Percentiles rank a stretch among this genome's conserved stretches.
Conservation (phyloP, 2,329 filamentous ascomycete genomes). For the Emmonsiellopsis sp. region DNA sequence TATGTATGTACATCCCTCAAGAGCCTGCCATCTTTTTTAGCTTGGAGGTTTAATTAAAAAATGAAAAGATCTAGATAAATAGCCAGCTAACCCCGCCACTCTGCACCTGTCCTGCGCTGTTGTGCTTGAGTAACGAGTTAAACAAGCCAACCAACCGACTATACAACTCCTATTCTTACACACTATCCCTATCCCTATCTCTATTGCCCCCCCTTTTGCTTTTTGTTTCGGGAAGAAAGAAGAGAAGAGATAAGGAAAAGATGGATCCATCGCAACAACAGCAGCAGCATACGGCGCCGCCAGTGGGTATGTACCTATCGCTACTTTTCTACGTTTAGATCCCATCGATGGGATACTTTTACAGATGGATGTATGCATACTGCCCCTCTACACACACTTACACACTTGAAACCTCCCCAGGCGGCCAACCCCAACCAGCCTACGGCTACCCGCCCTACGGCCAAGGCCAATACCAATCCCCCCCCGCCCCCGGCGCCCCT, state of each 20-base stretch:
- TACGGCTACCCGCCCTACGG: conserved; percentile 2
- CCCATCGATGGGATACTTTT: neutral
- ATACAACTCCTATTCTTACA: too few species aligned
- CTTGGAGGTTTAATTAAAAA: too few species aligned
- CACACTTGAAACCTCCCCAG: neutral
- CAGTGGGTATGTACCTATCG: neutral
- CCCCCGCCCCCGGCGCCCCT: neutral
- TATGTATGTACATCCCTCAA: too few species aligned
- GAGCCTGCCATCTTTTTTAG: too few species aligned
- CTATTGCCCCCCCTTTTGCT: too few species aligned
- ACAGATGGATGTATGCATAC: neutral
- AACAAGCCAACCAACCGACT: too few species aligned
- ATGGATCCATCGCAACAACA: conserved; percentile 2
- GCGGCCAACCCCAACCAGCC: neutral
- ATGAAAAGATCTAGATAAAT: too few species aligned
- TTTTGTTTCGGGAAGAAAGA: too few species aligned
- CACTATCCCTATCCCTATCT: too few species aligned
- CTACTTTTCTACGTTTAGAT: neutral
- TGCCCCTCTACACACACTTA: neutral
- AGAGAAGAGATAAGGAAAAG: neutral
- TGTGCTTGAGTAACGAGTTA: too few species aligned
- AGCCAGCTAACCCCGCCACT: too few species aligned
- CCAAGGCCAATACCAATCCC: neutral
- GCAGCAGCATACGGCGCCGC: neutral
- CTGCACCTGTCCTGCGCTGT: too few species aligned